These are phyloP conservation scores for Cercospora nicotianae DNA, from an alignment of 2,329 filamentous ascomycete species.

Conservation along the genomic window DNA sequence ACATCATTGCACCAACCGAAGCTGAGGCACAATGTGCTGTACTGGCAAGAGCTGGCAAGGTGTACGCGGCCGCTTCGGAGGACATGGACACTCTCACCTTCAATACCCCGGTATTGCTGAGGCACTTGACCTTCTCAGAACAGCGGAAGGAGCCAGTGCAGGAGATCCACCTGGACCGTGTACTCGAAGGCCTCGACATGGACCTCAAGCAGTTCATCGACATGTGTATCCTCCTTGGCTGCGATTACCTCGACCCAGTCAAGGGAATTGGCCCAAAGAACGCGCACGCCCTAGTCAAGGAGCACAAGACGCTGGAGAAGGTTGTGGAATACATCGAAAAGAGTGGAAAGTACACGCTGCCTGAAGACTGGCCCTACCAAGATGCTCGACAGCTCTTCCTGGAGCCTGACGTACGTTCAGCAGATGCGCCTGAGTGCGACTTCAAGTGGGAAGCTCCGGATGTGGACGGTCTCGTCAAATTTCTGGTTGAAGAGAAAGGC, in stretches of 20 bases:
- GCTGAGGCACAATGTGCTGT: slow-evolving; percentile 95
- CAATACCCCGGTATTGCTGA: slow-evolving; percentile 82
- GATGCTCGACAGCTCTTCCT: slow-evolving; percentile 92
- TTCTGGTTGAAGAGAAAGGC: slow-evolving; percentile 88
- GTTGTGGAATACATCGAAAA: slow-evolving; percentile 78
- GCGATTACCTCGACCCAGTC: slow-evolving; percentile 95
- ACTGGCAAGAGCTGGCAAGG: slow-evolving; percentile 85
- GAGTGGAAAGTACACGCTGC: slow-evolving; percentile 77
- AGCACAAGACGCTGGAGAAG: slow-evolving; percentile 83
- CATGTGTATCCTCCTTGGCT: slow-evolving; percentile 94
- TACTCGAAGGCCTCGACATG: slow-evolving; percentile 85
- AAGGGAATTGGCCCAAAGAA: slow-evolving; percentile 92
- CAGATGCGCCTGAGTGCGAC: slow-evolving; percentile 83
- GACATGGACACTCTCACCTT: slow-evolving; percentile 99
- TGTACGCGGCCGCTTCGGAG: slow-evolving; percentile 93
- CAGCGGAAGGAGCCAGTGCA: slow-evolving; percentile 97
- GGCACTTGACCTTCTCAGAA: slow-evolving; percentile 95
- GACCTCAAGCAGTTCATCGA: slow-evolving; percentile 90
- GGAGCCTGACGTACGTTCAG: slow-evolving; percentile 79
- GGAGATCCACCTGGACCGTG: slow-evolving; percentile 85
- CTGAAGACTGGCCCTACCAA: slow-evolving; percentile 94
- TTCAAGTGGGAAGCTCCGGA: slow-evolving; percentile 98
- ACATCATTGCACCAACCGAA: slow-evolving; percentile 91
- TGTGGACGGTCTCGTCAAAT: slow-evolving; percentile 83
- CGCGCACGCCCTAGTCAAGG: slow-evolving; percentile 88